These are phyloP conservation scores for Solanum medicagineum DNA, from an alignment of 257 asterid species.

Conservation along the genomic window DNA sequence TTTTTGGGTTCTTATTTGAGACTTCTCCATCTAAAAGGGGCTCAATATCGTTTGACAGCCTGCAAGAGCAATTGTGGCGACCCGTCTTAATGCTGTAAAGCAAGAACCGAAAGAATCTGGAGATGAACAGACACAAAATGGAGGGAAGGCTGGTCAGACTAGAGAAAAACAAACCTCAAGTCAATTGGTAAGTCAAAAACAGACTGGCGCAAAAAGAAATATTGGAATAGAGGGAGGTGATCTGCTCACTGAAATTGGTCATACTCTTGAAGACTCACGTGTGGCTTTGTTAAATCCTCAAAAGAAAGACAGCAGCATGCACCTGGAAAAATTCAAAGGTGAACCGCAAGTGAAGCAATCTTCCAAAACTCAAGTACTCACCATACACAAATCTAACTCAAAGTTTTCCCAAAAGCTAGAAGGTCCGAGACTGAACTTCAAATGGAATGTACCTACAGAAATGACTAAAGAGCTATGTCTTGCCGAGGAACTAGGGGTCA, in stretches of 20 bases:
- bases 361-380: slow-evolving; percentile 1
- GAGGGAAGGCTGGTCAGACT: not conserved
- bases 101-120: slow-evolving; percentile 5
- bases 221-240: slow-evolving; percentile 3
- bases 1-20: not conserved
- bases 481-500: slow-evolving; percentile 9
- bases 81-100: not conserved
- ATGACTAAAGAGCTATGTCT: slow-evolving; percentile 4
- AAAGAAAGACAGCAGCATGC: slow-evolving; percentile 4
- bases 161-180: not conserved
- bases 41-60: slow-evolving; percentile 8
- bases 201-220: not conserved
- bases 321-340: slow-evolving; percentile 2
- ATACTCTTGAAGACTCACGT: not conserved
- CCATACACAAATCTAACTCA: not conserved
- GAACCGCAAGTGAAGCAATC: slow-evolving; percentile 9
- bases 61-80: slow-evolving; percentile 9
- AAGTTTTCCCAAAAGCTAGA: slow-evolving; percentile 1
- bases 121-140: slow-evolving; percentile 5
- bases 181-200: slow-evolving; percentile 8
- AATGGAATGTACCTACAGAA: not conserved
- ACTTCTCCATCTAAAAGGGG: not conserved
- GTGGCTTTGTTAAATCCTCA: not conserved
- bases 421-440: not conserved
- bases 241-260: slow-evolving; percentile 8